phyloP scores from a whole-genome alignment of 768 basidiomycete genomes.

The Lentinula lateritia region DNA sequence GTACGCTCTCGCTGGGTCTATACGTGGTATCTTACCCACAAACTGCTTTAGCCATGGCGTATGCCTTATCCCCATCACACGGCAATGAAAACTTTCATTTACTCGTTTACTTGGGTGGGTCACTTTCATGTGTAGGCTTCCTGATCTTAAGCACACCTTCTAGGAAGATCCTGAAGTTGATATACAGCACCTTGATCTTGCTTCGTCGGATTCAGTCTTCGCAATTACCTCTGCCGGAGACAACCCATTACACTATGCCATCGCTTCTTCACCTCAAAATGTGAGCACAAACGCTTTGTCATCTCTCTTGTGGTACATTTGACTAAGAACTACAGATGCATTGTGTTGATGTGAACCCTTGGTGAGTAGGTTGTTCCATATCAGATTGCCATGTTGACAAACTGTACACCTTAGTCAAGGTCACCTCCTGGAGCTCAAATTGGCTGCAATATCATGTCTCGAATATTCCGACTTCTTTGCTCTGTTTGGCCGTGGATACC shows the following conservation, averaged over 20 bases:
- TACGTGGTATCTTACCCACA: neutral
- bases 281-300: neutral
- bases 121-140: neutral
- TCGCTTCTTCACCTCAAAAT: neutral
- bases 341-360: constrained; percentile 56
- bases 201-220: neutral
- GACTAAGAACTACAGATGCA: constrained; percentile 28
- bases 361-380: constrained; percentile 13
- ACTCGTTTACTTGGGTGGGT: neutral
- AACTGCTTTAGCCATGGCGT: neutral
- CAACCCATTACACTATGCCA: constrained; percentile 1
- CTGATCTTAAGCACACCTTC: neutral
- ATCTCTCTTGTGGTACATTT: no score
- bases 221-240: constrained; percentile 2
- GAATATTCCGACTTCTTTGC: constrained; percentile 45
- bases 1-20: neutral
- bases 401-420: constrained; percentile 34
- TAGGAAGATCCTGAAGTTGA: constrained; percentile 3
- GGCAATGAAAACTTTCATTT: neutral
- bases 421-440: constrained; percentile 60
- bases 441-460: constrained; percentile 42
- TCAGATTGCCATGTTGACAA: neutral
- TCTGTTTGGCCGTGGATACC: constrained; percentile 53
- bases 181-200: neutral
- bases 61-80: neutral